Evolutionary conservation across 257 asterid genomes (phyloP).

Genomic region (Anisodus acutangulus): DNA sequence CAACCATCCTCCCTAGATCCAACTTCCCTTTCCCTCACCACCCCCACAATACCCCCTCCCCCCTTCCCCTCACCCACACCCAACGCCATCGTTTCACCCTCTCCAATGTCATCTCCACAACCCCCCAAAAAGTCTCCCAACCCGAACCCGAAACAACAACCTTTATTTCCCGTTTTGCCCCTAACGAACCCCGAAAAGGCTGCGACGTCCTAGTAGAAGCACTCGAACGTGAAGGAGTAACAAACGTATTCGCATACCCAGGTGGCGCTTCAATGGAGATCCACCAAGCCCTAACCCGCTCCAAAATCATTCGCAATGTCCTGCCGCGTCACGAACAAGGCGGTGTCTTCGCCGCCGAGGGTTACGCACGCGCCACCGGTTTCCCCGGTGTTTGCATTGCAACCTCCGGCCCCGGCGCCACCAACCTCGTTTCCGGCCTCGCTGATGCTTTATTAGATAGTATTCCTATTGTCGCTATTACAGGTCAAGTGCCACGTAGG

Average conservation of each 20-base stretch:
- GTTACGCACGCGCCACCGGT: conserved; percentile 29
- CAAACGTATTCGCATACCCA: conserved; percentile 25
- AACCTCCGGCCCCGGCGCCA: conserved; percentile 29
- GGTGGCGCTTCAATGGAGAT: conserved; percentile 30
- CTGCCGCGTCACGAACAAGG: conserved; percentile 30
- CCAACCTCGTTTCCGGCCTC: conserved; percentile 22
- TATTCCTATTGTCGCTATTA: background rate
- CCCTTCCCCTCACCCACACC: background rate
- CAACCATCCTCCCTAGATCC: background rate
- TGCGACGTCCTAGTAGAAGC: conserved; percentile 27
- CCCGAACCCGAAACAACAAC: background rate
- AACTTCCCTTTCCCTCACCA: background rate
- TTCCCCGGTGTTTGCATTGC: conserved; percentile 30
- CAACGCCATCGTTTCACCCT: background rate
- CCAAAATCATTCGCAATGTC: conserved; percentile 1
- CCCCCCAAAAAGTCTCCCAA: background rate
- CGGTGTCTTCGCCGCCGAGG: conserved; percentile 30
- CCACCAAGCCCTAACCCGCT: conserved; percentile 22
- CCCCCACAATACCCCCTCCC: background rate
- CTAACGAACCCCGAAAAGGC: conserved; percentile 25
- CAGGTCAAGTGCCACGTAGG: too few relatives aligned
- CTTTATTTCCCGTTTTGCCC: conserved; percentile 24
- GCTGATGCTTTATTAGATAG: conserved; percentile 22
- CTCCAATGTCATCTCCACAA: background rate
- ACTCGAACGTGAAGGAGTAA: conserved; percentile 21